Conservation (phyloP, 2,329 filamentous ascomycete genomes). For the Polychaeton citri region DNA sequence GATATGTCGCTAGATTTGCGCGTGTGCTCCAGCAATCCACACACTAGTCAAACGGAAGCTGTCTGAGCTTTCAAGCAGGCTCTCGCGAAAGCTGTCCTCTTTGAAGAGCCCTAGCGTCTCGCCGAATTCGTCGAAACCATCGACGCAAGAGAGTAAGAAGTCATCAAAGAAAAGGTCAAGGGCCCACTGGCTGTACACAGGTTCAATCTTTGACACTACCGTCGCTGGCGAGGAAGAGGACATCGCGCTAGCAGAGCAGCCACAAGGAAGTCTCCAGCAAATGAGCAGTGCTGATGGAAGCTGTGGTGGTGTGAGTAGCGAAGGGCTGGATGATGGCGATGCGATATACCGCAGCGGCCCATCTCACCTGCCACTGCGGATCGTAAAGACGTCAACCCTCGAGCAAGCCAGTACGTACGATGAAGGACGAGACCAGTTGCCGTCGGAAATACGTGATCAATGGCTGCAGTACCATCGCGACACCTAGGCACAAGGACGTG, state of each 20-base stretch:
- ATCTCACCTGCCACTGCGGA: neutral
- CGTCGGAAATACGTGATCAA: neutral
- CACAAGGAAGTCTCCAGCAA: neutral
- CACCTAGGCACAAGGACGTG: too few relatives aligned
- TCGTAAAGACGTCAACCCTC: neutral
- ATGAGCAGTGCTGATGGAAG: neutral
- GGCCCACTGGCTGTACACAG: too few relatives aligned
- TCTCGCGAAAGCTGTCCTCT: too few relatives aligned
- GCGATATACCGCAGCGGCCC: neutral
- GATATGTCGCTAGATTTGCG: constrained; percentile 19
- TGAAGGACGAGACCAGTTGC: neutral
- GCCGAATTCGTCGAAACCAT: too few relatives aligned
- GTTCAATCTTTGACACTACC: too few relatives aligned
- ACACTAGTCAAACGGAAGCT: constrained; percentile 14
- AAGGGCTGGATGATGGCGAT: neutral
- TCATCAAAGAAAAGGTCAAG: too few relatives aligned
- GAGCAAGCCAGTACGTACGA: neutral
- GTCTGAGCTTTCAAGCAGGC: too few relatives aligned
- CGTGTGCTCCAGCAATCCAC: constrained; percentile 24
- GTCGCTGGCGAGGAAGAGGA: too few relatives aligned
- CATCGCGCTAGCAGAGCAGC: too few relatives aligned
- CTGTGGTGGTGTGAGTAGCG: neutral
- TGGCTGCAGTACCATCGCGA: too few relatives aligned
- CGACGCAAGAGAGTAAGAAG: too few relatives aligned
- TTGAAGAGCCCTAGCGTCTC: too few relatives aligned